A percentile compares a stretch with the other conserved stretches of the same genome.
Conservation (phyloP, 2,329 filamentous ascomycete species). For the Trichoderma asperellum region DNA sequence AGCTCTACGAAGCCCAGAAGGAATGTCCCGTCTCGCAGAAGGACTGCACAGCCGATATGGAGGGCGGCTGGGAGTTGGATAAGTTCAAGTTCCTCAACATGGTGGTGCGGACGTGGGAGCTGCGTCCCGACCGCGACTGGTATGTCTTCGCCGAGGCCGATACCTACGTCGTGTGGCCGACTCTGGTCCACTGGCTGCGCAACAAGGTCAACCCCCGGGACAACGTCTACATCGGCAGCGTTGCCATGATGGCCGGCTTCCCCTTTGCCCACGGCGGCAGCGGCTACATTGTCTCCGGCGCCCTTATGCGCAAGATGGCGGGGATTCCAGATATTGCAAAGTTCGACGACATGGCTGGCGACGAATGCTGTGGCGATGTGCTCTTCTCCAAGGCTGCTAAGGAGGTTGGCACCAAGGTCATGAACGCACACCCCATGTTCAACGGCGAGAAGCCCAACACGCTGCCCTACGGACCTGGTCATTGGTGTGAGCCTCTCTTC, state of each 20-base stretch:
- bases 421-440: constrained; percentile 55
- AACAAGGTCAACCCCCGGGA: constrained; percentile 48
- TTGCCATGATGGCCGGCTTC: constrained; percentile 50
- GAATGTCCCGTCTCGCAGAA: constrained; percentile 53
- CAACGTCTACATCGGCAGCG: constrained; percentile 56
- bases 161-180: constrained; percentile 61
- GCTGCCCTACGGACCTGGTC: constrained; percentile 51
- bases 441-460: constrained; percentile 60
- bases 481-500: constrained; percentile 62
- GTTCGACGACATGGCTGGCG: constrained; percentile 51
- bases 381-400: constrained; percentile 54
- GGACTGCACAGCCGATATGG: constrained; percentile 44
- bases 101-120: constrained; percentile 58
- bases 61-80: constrained; percentile 57
- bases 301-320: constrained; percentile 54
- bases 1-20: constrained; percentile 50
- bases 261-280: constrained; percentile 62
- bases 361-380: constrained; percentile 57
- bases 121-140: constrained; percentile 59
- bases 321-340: constrained; percentile 49
- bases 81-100: constrained; percentile 67
- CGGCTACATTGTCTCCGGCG: constrained; percentile 59
- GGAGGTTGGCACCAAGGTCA: constrained; percentile 50
- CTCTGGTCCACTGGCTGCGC: constrained; percentile 55
- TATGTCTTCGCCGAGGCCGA: constrained; percentile 65